Evolutionary conservation across 768 basidiomycete genomes (phyloP).

Genomic region (Trametes maxima): DNA sequence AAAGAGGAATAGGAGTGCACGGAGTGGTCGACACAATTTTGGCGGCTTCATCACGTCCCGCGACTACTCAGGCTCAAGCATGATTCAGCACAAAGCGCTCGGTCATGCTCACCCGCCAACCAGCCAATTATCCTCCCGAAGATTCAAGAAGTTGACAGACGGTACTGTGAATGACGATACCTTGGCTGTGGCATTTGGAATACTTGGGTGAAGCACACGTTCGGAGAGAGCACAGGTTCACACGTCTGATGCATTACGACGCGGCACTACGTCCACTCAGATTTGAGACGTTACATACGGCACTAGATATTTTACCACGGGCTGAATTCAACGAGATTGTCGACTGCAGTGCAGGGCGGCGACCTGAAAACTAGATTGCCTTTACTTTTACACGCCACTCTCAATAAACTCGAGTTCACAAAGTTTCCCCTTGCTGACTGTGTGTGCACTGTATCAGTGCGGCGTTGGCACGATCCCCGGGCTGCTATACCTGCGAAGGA

Average conservation of each 20-base stretch:
- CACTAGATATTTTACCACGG: not conserved
- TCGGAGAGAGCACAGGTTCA: not conserved
- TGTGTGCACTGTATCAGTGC: too few relatives aligned
- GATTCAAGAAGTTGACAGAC: not conserved
- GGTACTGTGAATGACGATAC: not conserved
- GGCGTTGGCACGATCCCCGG: too few relatives aligned
- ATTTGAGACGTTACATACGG: not conserved
- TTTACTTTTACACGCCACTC: too few relatives aligned
- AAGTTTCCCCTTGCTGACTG: too few relatives aligned
- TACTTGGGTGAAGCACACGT: slow-evolving; percentile 7
- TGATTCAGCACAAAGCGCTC: slow-evolving; percentile 22
- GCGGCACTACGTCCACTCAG: not conserved
- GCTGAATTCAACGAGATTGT: not conserved
- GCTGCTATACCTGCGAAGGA: too few relatives aligned
- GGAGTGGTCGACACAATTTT: slow-evolving; percentile 23
- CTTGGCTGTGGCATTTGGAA: slow-evolving; percentile 17
- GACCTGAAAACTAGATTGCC: too few relatives aligned
- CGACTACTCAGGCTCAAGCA: slow-evolving; percentile 1
- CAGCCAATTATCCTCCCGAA: slow-evolving; percentile 8
- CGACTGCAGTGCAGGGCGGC: too few relatives aligned
- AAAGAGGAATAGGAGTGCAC: slow-evolving; percentile 18
- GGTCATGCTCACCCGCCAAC: slow-evolving; percentile 10
- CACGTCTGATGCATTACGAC: not conserved
- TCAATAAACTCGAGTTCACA: too few relatives aligned
- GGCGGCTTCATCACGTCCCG: slow-evolving; percentile 18